Evolutionary conservation across 2,329 filamentous ascomycete species (phyloP).

Genomic region (Xylariales sp.): DNA sequence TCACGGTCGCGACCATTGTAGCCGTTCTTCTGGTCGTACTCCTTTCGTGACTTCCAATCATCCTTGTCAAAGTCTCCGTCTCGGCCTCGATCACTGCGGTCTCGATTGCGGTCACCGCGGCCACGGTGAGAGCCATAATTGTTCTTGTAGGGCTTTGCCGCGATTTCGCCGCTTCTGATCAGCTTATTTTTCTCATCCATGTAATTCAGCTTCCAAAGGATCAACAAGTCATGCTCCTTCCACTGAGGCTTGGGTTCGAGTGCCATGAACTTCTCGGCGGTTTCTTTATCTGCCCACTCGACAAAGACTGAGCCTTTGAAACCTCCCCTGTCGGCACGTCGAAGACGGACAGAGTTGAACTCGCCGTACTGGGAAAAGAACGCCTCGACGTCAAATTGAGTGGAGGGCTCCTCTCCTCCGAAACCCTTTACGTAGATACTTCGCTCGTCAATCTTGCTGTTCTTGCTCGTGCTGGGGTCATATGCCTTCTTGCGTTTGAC

Average conservation of each 20-base stretch:
- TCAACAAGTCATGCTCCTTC: slow-evolving; percentile 72
- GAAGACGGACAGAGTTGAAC: slow-evolving; percentile 78
- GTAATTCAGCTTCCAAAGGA: slow-evolving; percentile 88
- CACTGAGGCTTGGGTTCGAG: slow-evolving; percentile 78
- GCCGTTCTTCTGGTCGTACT: slow-evolving; percentile 57
- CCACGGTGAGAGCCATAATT: slow-evolving; percentile 21
- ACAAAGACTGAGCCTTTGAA: slow-evolving; percentile 99
- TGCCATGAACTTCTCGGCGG: slow-evolving; percentile 73
- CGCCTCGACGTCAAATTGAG: slow-evolving; percentile 89
- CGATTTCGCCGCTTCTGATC: slow-evolving; percentile 65
- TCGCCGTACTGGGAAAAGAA: slow-evolving; percentile 82
- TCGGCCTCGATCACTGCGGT: too few species aligned
- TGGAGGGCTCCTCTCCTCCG: slow-evolving; percentile 73
- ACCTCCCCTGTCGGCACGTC: slow-evolving; percentile 63
- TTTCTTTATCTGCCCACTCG: slow-evolving; percentile 78
- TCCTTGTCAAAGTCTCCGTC: slow-evolving; percentile 41
- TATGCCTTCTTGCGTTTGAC: slow-evolving; percentile 73
- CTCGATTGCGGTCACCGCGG: slow-evolving; percentile 28
- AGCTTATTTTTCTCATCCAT: slow-evolving; percentile 70
- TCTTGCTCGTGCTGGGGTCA: slow-evolving; percentile 52
- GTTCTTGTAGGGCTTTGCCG: slow-evolving; percentile 50
- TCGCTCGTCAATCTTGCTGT: slow-evolving; percentile 62
- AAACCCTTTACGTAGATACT: slow-evolving; percentile 95
- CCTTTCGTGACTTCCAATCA: slow-evolving; percentile 62
- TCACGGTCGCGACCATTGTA: slow-evolving; percentile 49